Conservation (phyloP, 2,329 filamentous ascomycete species). For the Paecilomyces sp. region DNA sequence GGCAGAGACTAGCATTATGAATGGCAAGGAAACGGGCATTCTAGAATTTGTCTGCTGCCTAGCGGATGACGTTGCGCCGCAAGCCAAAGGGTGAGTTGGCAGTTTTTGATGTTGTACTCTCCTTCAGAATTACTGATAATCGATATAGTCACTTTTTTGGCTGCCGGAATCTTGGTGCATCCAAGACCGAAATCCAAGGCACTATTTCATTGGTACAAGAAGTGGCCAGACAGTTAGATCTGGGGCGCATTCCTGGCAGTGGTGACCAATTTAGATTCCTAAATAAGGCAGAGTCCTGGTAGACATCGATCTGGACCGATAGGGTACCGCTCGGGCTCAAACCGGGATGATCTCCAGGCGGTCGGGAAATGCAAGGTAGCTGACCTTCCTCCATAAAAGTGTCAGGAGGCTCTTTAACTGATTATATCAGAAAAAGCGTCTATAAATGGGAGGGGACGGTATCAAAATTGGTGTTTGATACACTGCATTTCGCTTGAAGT, state of each 20-base stretch:
- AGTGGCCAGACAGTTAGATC: slow-evolving; percentile 10
- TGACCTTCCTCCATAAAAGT: slow-evolving; percentile 10
- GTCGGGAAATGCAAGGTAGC: slow-evolving; percentile 5
- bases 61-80: slow-evolving; percentile 16
- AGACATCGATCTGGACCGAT: neutral
- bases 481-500: slow-evolving; percentile 17
- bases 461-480: slow-evolving; percentile 19
- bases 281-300: slow-evolving; percentile 9
- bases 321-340: too few species aligned
- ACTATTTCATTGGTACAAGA: slow-evolving; percentile 13
- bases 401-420: slow-evolving; percentile 10
- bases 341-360: too few species aligned
- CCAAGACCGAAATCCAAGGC: slow-evolving; percentile 9
- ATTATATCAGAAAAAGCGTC: slow-evolving; percentile 14
- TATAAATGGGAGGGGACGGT: slow-evolving; percentile 11
- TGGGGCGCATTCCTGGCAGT: slow-evolving; percentile 3
- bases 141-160: slow-evolving; percentile 18
- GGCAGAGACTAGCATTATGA: slow-evolving; percentile 15
- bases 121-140: neutral
- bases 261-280: slow-evolving; percentile 9
- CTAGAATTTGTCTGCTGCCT: slow-evolving; percentile 23
- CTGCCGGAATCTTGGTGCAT: slow-evolving; percentile 17
- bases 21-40: slow-evolving; percentile 17
- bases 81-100: slow-evolving; percentile 19
- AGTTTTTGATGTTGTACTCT: neutral